phyloP scores from a whole-genome alignment of 129 eudicot genomes.

The Lactuca saligna region DNA sequence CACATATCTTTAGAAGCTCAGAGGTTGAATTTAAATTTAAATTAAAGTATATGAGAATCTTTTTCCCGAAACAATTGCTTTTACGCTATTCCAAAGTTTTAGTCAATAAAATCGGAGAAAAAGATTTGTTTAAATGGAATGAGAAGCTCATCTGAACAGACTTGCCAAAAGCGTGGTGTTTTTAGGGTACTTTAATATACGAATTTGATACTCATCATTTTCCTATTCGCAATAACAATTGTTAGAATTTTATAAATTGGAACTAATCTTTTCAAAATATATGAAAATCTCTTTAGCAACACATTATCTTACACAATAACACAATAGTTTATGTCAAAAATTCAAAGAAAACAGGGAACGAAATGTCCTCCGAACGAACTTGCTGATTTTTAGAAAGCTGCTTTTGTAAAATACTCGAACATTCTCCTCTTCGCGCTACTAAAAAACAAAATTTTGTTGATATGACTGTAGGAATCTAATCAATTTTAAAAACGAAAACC shows the following conservation, averaged over 20 bases:
- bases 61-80: constrained; percentile 12
- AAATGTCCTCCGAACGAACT: background rate
- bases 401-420: constrained; percentile 5
- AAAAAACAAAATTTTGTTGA: background rate
- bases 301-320: background rate
- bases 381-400: constrained; percentile 2
- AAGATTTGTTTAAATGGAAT: background rate
- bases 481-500: background rate
- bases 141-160: background rate
- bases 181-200: background rate
- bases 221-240: background rate
- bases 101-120: background rate
- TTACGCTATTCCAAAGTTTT: background rate
- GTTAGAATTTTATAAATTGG: too few species aligned
- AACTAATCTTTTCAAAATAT: too few species aligned
- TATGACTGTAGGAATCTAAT: background rate
- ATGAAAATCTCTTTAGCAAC: too few species aligned
- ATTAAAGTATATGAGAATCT: background rate
- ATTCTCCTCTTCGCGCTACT: constrained; percentile 9
- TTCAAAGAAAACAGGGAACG: background rate
- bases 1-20: background rate
- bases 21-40: background rate
- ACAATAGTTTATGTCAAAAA: background rate
- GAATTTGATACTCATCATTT: background rate
- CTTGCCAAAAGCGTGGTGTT: constrained; percentile 7